phyloP scores from a whole-genome alignment of 108 stramenopile genomes.

The Chaetoceros muelleri region DNA sequence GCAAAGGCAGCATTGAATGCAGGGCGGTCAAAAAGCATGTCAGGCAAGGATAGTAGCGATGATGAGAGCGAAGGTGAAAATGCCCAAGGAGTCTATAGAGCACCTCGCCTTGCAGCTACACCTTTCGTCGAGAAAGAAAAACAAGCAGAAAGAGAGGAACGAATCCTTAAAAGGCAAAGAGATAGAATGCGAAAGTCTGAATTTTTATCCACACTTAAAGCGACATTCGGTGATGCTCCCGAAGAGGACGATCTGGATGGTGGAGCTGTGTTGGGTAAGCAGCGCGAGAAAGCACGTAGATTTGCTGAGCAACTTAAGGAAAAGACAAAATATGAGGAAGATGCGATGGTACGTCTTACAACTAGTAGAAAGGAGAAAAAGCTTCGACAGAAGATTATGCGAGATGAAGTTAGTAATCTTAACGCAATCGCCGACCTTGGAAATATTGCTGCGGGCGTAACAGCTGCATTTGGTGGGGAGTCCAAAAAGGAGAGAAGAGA shows the following conservation, averaged over 20 bases:
- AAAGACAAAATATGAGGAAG: conserved; percentile 65
- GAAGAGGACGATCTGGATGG: conserved; percentile 85
- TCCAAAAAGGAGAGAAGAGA: neutral
- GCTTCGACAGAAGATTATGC: conserved; percentile 55
- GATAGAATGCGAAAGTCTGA: conserved; percentile 60
- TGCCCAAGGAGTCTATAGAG: conserved; percentile 39
- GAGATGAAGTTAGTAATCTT: conserved; percentile 70
- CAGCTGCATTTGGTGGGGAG: conserved; percentile 30
- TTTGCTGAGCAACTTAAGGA: conserved; percentile 55
- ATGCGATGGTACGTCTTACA: conserved; percentile 63
- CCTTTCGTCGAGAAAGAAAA: conserved; percentile 53
- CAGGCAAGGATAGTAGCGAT: conserved; percentile 7
- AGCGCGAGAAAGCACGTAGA: conserved; percentile 47
- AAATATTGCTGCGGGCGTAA: conserved; percentile 50
- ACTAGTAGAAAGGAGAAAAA: conserved; percentile 72
- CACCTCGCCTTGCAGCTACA: conserved; percentile 70
- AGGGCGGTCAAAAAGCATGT: neutral
- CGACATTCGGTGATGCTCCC: conserved; percentile 66
- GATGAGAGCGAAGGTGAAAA: conserved; percentile 13
- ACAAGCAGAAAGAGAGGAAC: conserved; percentile 31
- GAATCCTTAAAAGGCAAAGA: conserved; percentile 32
- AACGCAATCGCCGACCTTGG: conserved; percentile 66
- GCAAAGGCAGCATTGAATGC: conserved; percentile 17
- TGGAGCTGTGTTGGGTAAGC: conserved; percentile 57
- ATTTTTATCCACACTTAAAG: conserved; percentile 56